phyloP scores from a whole-genome alignment of 2,329 filamentous ascomycete genomes.

The Epichloe sp. region DNA sequence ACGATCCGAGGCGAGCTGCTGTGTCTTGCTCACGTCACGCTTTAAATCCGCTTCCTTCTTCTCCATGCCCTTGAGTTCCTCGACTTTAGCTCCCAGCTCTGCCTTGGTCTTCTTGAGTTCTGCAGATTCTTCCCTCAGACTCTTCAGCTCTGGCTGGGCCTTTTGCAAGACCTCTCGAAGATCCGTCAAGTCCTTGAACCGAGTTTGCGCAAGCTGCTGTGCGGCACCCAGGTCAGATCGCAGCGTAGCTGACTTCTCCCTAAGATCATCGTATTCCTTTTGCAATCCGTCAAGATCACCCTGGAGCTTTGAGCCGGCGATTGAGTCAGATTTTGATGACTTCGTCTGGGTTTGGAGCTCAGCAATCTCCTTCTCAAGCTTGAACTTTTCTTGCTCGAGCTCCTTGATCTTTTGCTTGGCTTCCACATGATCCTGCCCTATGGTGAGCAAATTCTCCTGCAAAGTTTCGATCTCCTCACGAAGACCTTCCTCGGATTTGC shows the following conservation, averaged over 20 bases:
- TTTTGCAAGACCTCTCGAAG: constrained; percentile 65
- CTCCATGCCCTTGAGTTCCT: constrained; percentile 64
- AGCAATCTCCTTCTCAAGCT: constrained; percentile 47
- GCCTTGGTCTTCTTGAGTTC: constrained; percentile 63
- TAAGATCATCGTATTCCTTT: constrained; percentile 52
- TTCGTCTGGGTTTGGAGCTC: constrained; percentile 60
- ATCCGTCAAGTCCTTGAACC: constrained; percentile 80
- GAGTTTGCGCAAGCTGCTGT: constrained; percentile 70
- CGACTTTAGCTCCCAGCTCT: constrained; percentile 46
- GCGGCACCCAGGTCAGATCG: constrained; percentile 78
- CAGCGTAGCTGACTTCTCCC: constrained; percentile 52
- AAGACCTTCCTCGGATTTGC: constrained; percentile 65
- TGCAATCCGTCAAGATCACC: constrained; percentile 44
- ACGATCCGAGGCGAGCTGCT: constrained; percentile 57
- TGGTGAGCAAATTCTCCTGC: constrained; percentile 62
- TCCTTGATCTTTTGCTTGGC: constrained; percentile 65
- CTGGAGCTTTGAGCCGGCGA: constrained; percentile 41
- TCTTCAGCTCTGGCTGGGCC: constrained; percentile 73
- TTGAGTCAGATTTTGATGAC: constrained; percentile 18
- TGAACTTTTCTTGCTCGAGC: constrained; percentile 54
- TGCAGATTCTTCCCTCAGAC: constrained; percentile 61
- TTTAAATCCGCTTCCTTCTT: constrained; percentile 70
- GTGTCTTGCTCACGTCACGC: constrained; percentile 56
- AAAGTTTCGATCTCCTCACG: constrained; percentile 77
- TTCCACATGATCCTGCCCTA: constrained; percentile 75